Conservation (phyloP, 306 rosid species). For the Trichosanthes cucumerina region DNA sequence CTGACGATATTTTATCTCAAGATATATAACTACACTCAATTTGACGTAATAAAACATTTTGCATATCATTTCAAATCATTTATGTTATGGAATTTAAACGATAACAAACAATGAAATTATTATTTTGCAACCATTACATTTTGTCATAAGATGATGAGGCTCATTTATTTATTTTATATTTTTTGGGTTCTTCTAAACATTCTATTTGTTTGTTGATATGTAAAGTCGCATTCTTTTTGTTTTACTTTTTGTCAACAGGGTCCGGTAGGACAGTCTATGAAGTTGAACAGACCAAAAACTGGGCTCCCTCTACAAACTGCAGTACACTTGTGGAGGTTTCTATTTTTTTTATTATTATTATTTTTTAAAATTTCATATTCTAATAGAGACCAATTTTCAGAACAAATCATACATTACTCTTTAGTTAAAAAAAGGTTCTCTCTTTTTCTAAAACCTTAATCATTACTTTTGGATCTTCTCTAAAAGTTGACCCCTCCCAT, state of each 20-base stretch:
- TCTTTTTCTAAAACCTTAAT: not conserved
- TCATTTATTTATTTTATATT: not conserved
- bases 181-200: constrained; percentile 3
- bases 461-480: not conserved
- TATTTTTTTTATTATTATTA: constrained; percentile 4
- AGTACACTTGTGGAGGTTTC: constrained; percentile 61
- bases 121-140: not conserved
- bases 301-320: constrained; percentile 71
- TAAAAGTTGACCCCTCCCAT: constrained; percentile 1
- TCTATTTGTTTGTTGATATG: constrained; percentile 30
- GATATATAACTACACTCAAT: too few relatives aligned
- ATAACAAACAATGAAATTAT: too few relatives aligned
- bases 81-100: too few relatives aligned
- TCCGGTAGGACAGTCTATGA: constrained; percentile 62
- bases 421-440: not conserved
- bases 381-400: not conserved
- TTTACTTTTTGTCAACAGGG: constrained; percentile 53
- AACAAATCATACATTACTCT: not conserved
- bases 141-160: constrained; percentile 4
- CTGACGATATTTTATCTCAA: too few relatives aligned
- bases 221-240: constrained; percentile 59
- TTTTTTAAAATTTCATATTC: too few relatives aligned
- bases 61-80: too few relatives aligned
- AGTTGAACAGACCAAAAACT: constrained; percentile 68
- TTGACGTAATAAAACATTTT: too few relatives aligned